Evolutionary conservation across 177 flowering plant species (phyloP).

Genomic region (Vitis hybrid): DNA sequence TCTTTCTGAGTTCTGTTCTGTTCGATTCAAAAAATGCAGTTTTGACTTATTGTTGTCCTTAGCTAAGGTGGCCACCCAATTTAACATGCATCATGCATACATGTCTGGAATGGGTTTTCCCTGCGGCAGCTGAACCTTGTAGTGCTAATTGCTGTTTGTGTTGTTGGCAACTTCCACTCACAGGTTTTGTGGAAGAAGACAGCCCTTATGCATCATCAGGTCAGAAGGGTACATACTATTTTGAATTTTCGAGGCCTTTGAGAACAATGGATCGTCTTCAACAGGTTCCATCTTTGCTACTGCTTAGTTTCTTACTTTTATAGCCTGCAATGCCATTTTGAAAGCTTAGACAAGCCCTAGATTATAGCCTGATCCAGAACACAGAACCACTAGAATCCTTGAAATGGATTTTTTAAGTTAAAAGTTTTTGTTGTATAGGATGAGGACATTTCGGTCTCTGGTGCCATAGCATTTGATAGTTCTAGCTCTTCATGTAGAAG

Average conservation of each 20-base stretch:
- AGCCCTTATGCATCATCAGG: conserved; percentile 70
- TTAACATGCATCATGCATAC: background rate
- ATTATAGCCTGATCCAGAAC: background rate
- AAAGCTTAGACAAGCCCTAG: background rate
- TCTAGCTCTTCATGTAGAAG: no score
- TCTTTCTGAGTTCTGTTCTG: no score
- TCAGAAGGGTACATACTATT: conserved; percentile 75
- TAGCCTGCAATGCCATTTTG: background rate
- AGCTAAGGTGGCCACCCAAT: background rate
- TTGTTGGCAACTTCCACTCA: background rate
- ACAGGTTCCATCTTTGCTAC: conserved; percentile 49
- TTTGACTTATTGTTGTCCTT: background rate
- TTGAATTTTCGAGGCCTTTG: conserved; percentile 94
- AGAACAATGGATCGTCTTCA: conserved; percentile 94
- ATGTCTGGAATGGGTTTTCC: background rate
- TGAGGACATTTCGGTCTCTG: no score
- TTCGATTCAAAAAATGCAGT: background rate
- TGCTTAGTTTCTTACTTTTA: background rate
- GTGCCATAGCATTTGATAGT: no score
- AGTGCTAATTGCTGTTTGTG: no score
- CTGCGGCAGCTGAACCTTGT: no score
- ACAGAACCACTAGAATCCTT: no score
- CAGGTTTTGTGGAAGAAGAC: conserved; percentile 88
- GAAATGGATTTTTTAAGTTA: no score
- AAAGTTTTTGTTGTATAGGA: no score